Percentiles rank a stretch among this genome's conserved stretches.
These are phyloP conservation scores for Xylariaceae sp. DNA, from an alignment of 2,329 filamentous ascomycete genomes.

Conservation along the genomic window DNA sequence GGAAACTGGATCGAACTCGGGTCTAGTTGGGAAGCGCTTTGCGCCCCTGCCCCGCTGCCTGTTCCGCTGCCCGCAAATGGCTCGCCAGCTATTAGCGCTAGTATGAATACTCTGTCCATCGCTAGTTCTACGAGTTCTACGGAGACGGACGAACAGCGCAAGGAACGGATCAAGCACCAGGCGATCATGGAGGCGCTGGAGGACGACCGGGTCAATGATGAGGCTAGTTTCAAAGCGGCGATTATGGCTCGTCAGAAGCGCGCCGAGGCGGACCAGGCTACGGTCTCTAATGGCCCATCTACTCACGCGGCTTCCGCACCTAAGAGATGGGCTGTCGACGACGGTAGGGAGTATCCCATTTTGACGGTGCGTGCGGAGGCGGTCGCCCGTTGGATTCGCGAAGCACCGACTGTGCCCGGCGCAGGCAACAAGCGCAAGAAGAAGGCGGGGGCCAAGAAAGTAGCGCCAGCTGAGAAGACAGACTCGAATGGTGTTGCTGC, in stretches of 20 bases:
- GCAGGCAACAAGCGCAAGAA: slow-evolving; percentile 33
- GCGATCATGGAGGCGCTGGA: slow-evolving; percentile 63
- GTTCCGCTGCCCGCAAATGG: slow-evolving; percentile 22
- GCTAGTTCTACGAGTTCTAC: slow-evolving; percentile 31
- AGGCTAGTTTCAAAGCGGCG: slow-evolving; percentile 60
- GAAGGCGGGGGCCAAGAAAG: slow-evolving; percentile 29
- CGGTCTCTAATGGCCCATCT: slow-evolving; percentile 18
- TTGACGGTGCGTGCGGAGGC: slow-evolving; percentile 65
- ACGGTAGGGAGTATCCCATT: slow-evolving; percentile 65
- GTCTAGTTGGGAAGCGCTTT: slow-evolving; percentile 67
- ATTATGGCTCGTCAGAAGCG: slow-evolving; percentile 57
- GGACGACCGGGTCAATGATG: slow-evolving; percentile 64
- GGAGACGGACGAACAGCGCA: slow-evolving; percentile 52
- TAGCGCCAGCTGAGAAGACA: slow-evolving; percentile 15
- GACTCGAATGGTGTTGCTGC: slow-evolving; percentile 8
- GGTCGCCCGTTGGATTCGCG: slow-evolving; percentile 65
- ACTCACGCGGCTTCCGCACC: slow-evolving; percentile 26
- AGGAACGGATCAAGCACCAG: slow-evolving; percentile 58
- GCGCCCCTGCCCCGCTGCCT: slow-evolving; percentile 55
- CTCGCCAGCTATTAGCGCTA: slow-evolving; percentile 29
- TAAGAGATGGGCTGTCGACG: slow-evolving; percentile 61
- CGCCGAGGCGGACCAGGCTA: slow-evolving; percentile 50
- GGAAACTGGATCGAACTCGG: slow-evolving; percentile 66
- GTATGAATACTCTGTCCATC: slow-evolving; percentile 37
- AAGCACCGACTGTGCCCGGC: slow-evolving; percentile 44